Evolutionary conservation across 1,284 basidiomycete species (phyloP), one percentile per base, ranked within the genome.

Genomic region (Ceratobasidium sp.): DNA sequence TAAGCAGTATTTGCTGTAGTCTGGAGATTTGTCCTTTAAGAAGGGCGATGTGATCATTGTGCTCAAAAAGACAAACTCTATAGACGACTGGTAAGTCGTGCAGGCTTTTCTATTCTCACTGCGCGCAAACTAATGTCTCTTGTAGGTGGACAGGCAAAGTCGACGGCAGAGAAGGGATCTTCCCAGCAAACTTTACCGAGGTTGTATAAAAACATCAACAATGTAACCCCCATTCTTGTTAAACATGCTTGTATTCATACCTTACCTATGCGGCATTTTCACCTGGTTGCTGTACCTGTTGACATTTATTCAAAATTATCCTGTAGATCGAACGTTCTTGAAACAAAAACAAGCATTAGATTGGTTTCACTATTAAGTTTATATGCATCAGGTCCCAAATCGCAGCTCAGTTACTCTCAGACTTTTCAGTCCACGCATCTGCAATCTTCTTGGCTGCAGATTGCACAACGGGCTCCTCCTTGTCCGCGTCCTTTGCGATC

Each of bases 1-100:
- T 72, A 64, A 53, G 60, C 39, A 23, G 43, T 43, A 32, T 57
- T 26, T 60, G 21, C 71, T 70, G n/a, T 74, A 93, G 90, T 76
- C 83, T 12, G 94, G 92, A 1, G 95, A 97, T 80, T 79, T 97
- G 50, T 90, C 91, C 0, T 92, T 97, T 79, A 84, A 82, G n/a
- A 93, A 91, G 79, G 93, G 93, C 0, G 90, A 96, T 75, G 85
- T 96, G 18, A 90, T 97, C 71, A 85, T 83, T 10, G 85, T 97
- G 18, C 87, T 88, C 21, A 85, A 91, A 78, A 92, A 88, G 81
- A 94, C 89, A 74, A 86, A 89, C 46, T 92, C 86, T 50, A 88
- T 84, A 21, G 89, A 94, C 78, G 91, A 94, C 75, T 96, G 93
- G 93, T 91, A 76, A 73, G 83, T 65, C 28, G 32, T 26, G n/a